Base-by-base conservation (phyloP, 371 early-diverging fungal genomes). In the Mortierella sp. region DNA sequence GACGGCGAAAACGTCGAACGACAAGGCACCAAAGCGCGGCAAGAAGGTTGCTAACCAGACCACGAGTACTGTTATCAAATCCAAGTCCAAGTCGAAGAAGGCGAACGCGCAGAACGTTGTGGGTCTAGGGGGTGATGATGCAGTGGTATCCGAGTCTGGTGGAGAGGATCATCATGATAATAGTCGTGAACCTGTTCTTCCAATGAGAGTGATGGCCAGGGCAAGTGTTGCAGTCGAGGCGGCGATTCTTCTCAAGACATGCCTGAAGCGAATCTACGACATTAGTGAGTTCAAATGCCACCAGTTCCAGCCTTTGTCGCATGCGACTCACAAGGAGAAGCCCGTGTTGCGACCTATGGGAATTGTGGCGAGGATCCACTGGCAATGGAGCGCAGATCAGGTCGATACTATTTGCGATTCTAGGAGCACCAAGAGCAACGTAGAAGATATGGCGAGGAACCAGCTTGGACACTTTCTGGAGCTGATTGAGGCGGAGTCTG, bases 221-320 rank as follows among this genome's bases (percentile, higher is more conserved):
- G 82, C 71, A 18, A 81, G 87, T 72, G 70, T 82, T 6, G 73
- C 76, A 0, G 48, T 86, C 2, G 87, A 86, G 65, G 58, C 65
- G 4, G 82, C 65, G 11, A 75, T 86, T 10, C 54, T 75, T 2
- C 75, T 86, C 54, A 86, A 86, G 71, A 77, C 70, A n/a, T 68
- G 82, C 63, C 70, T 86, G 72, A 82, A 80, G 75, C 82, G 79
- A 16, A 41, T 82, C 14, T 86, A 86, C 41, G 82, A 82, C 44
- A 60, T 86, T 10, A 86, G 80, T 58, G 87, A 86, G 56, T 46
- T 70, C 3, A 82, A 75, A 49, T 75, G 75, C 51, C 87, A 86
- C 56, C 87, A 86, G 68, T 86, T 86, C 77, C 87, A 82, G 63
- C 80, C 82, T 3, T 58, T 70, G 0, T 75, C 80, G 4, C 74